Conservation (phyloP, 257 asterid genomes). For the Buddleja alternifolia region DNA sequence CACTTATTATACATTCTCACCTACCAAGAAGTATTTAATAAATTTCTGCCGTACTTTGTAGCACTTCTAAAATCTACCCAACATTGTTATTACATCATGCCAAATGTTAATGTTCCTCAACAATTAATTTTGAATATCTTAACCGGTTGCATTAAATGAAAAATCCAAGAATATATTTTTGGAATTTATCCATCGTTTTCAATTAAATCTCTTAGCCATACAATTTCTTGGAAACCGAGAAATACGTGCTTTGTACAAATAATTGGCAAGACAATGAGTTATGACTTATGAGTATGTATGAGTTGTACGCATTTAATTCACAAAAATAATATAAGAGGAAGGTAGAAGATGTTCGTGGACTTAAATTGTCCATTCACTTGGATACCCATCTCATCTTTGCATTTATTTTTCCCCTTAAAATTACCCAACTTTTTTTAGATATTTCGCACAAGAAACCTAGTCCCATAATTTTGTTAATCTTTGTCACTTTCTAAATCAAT, state of each 20-base stretch:
- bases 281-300: slow-evolving; percentile 9
- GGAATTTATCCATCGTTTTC: slow-evolving; percentile 22
- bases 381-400: slow-evolving; percentile 10
- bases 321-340: slow-evolving; percentile 29
- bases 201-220: slow-evolving; percentile 23
- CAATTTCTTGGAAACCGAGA: slow-evolving; percentile 1
- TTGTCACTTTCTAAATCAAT: slow-evolving; percentile 16
- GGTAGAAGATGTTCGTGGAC: slow-evolving; percentile 40
- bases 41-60: too few species aligned
- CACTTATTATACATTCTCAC: too few species aligned
- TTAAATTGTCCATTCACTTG: slow-evolving; percentile 38
- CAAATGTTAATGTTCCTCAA: too few species aligned
- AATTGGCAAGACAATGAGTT: slow-evolving; percentile 32
- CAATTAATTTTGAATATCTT: too few species aligned
- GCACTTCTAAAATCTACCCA: too few species aligned
- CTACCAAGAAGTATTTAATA: too few species aligned
- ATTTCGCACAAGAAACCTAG: slow-evolving; percentile 11
- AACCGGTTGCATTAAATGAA: background rate
- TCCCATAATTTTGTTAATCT: background rate
- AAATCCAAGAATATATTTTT: background rate
- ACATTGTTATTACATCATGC: too few species aligned
- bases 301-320: background rate
- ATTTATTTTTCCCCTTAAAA: slow-evolving; percentile 7
- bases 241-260: slow-evolving; percentile 24
- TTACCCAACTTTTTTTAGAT: slow-evolving; percentile 12